Base-by-base conservation (phyloP, 78 protist species). In the Guillardia theta region DNA sequence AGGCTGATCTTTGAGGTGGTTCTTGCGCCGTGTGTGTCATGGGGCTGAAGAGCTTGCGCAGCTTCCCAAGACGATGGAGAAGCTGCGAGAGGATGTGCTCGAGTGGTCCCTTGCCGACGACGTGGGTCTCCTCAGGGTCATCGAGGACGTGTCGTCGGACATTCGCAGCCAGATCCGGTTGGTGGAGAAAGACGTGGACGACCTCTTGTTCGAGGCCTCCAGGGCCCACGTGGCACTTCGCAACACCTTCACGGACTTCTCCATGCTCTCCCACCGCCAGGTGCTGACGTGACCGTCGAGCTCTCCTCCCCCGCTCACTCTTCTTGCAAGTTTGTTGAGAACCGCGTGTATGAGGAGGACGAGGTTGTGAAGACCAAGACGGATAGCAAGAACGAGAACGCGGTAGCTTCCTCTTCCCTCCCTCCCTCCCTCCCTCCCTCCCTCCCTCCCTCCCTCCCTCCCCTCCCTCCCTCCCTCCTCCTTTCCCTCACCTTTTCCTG, bases 261-360 rank as follows among this genome's bases (percentile, higher is more conserved):
- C 70, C 70, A 24, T 58, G 27, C 70, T 6, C 6, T 6, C 6
- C 70, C 70, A 9, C 6, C 70, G 4, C 70, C 6, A 58, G 70
- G 39, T 58, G 4, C 70, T 6, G 21, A 3, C 70, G 39, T 58
- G 39, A 24, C 70, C 6, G 39, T 6, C 6, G 39, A 27, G 21
- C 70, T 58, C 6, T 58, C 70, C 70, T 6, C 6, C 70, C 70
- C 15, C 58, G 58, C 58, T 50, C 58, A 15, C 58, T 15, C 58
- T 19, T 50, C 58, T 10, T 50, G 30, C 58, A 10, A 10, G 58
- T 50, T 15, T 50, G 10, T 15, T 15, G 83, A 70, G 41, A 70
- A 70, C 83, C 83, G 83, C 83, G 83, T 70, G 83, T 70, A 70
- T 6, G 83, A 70, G 45, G 83, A 70, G 45, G 83, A 70, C 83